Conservation (phyloP, 352 stramenopile genomes). For the Peronospora tabacina region DNA sequence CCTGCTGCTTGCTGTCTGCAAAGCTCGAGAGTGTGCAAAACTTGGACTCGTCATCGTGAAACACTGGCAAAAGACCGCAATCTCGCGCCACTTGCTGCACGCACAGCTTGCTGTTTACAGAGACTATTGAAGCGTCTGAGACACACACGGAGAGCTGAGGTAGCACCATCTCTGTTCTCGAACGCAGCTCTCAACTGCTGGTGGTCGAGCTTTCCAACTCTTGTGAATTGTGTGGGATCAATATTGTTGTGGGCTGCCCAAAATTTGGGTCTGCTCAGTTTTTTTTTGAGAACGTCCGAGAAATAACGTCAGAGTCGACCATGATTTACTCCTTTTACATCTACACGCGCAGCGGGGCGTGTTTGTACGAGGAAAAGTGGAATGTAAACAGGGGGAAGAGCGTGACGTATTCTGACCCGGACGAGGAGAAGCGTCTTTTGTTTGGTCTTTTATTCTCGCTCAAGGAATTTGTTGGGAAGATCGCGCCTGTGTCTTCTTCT, state of each 20-base stretch:
- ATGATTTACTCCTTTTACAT: slow-evolving; percentile 92
- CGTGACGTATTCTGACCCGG: slow-evolving; percentile 70
- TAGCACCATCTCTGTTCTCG: slow-evolving; percentile 29
- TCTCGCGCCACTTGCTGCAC: slow-evolving; percentile 24
- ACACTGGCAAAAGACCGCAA: slow-evolving; percentile 18
- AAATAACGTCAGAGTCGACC: background rate
- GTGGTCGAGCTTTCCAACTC: background rate
- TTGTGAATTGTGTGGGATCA: background rate
- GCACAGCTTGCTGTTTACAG: slow-evolving; percentile 16
- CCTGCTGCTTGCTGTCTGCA: slow-evolving; percentile 33
- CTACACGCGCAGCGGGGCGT: slow-evolving; percentile 84
- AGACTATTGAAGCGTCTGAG: slow-evolving; percentile 9
- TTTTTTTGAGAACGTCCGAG: background rate
- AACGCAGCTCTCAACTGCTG: background rate
- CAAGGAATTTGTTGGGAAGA: slow-evolving; percentile 84
- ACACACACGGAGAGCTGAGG: slow-evolving; percentile 32
- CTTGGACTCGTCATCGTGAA: slow-evolving; percentile 9
- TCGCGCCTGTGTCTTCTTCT: slow-evolving; percentile 39
- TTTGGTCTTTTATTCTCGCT: slow-evolving; percentile 90
- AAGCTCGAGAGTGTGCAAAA: slow-evolving; percentile 28
- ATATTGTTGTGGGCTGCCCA: slow-evolving; percentile 1
- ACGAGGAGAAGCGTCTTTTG: slow-evolving; percentile 87
- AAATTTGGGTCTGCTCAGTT: background rate
- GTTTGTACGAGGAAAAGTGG: slow-evolving; percentile 90
- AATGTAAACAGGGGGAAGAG: slow-evolving; percentile 48